These are phyloP conservation scores for Lactifluus subvellereus DNA, from an alignment of 768 basidiomycete genomes.

Conservation along the genomic window DNA sequence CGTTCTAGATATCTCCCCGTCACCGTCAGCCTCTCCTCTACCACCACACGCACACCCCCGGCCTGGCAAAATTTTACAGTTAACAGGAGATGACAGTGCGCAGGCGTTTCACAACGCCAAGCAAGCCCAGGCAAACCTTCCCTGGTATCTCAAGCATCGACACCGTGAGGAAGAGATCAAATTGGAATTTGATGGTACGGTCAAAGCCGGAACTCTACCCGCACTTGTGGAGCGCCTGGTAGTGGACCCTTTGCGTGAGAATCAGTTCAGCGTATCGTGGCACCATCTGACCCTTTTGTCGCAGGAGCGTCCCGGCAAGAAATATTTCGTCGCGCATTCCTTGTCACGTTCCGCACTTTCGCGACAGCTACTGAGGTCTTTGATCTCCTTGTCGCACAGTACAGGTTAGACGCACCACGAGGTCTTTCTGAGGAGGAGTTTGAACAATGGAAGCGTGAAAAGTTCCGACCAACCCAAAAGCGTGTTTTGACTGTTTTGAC, in stretches of 20 bases:
- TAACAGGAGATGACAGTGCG: slow-evolving; percentile 41
- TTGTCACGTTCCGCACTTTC: slow-evolving; percentile 81
- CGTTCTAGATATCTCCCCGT: background rate
- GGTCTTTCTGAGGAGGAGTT: slow-evolving; percentile 46
- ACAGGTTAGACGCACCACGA: slow-evolving; percentile 44
- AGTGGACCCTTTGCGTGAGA: slow-evolving; percentile 54
- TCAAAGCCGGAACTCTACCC: slow-evolving; percentile 61
- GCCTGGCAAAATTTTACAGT: slow-evolving; percentile 35
- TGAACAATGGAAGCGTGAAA: slow-evolving; percentile 59
- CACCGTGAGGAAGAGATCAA: slow-evolving; percentile 56
- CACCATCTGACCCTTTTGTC: background rate
- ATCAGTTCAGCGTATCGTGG: background rate
- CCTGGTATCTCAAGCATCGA: slow-evolving; percentile 57
- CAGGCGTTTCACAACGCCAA: slow-evolving; percentile 38
- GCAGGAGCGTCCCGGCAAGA: slow-evolving; percentile 28
- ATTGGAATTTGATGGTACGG: slow-evolving; percentile 55
- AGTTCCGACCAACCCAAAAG: slow-evolving; percentile 56
- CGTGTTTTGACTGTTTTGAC: slow-evolving; percentile 51
- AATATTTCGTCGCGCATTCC: slow-evolving; percentile 56
- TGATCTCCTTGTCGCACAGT: slow-evolving; percentile 60
- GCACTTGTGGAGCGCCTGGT: slow-evolving; percentile 72
- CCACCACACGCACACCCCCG: slow-evolving; percentile 20
- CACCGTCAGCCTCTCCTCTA: background rate
- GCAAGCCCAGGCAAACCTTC: slow-evolving; percentile 34
- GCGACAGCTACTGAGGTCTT: slow-evolving; percentile 63